Percentiles rank a stretch among this genome's conserved stretches.
These are phyloP conservation scores for Ceratocystis cacaofunesta DNA, from an alignment of 2,329 filamentous ascomycete genomes.

Conservation along the genomic window DNA sequence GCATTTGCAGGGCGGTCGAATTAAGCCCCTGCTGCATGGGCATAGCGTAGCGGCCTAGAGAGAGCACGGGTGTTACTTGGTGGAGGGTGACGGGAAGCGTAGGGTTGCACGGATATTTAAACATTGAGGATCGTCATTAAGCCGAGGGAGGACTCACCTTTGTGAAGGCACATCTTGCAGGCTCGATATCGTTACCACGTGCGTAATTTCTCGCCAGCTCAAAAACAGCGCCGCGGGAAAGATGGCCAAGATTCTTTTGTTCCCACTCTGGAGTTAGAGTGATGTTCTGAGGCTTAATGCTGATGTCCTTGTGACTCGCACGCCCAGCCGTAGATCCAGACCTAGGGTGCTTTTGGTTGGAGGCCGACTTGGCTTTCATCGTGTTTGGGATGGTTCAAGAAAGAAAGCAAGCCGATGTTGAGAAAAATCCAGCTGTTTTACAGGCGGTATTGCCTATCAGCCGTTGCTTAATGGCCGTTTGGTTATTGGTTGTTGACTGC, in stretches of 20 bases:
- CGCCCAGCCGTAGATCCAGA: neutral
- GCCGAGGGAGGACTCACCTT: neutral
- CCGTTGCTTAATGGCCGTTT: no score
- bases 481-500: no score
- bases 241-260: neutral
- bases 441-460: no score
- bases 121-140: no score
- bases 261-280: neutral
- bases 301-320: neutral
- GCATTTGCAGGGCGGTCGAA: slow-evolving; percentile 27
- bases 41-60: slow-evolving; percentile 20
- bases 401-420: no score
- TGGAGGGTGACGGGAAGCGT: no score
- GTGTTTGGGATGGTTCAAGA: no score
- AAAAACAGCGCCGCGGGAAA: neutral
- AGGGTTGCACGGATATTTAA: no score
- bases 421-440: no score
- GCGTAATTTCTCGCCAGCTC: neutral
- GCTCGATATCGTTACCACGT: neutral
- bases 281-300: neutral
- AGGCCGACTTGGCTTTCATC: no score
- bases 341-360: neutral
- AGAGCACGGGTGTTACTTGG: neutral
- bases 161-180: slow-evolving; percentile 1
- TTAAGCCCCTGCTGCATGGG: slow-evolving; percentile 24